A percentile compares a stretch with the other conserved stretches of the same genome.
Conservation (phyloP, 371 early-diverging fungal species). For the Parasitella parasitica region DNA sequence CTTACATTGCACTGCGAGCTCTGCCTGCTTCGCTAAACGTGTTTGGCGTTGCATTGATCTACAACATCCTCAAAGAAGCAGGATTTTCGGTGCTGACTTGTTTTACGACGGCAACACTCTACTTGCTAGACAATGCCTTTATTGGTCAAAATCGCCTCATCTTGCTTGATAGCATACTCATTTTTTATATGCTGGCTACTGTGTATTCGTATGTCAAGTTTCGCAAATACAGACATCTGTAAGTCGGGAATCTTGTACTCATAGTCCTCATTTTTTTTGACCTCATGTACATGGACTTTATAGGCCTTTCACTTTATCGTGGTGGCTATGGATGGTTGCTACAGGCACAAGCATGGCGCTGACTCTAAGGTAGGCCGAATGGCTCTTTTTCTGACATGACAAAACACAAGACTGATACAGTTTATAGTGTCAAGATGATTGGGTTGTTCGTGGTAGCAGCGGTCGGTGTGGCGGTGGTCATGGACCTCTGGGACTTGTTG, state of each 20-base stretch:
- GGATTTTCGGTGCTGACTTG: constrained; percentile 70
- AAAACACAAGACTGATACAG: constrained; percentile 31
- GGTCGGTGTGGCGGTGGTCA: constrained; percentile 82
- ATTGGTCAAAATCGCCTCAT: constrained; percentile 89
- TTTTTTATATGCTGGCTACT: constrained; percentile 79
- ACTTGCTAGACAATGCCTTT: constrained; percentile 83
- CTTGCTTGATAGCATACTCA: constrained; percentile 83
- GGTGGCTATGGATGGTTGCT: constrained; percentile 72
- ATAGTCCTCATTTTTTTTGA: too few relatives aligned
- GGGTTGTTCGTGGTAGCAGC: constrained; percentile 88
- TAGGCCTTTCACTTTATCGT: constrained; percentile 60
- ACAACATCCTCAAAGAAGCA: constrained; percentile 71
- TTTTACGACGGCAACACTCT: constrained; percentile 62
- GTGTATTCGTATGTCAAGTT: constrained; percentile 81
- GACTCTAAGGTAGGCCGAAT: constrained; percentile 8
- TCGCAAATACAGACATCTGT: constrained; percentile 54
- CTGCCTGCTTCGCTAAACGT: constrained; percentile 76
- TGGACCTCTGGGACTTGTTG: constrained; percentile 88
- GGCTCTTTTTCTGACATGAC: not conserved
- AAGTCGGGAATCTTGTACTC: constrained; percentile 44
- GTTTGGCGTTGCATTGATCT: constrained; percentile 74
- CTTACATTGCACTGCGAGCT: constrained; percentile 84
- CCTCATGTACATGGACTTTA: constrained; percentile 42
- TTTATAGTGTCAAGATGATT: constrained; percentile 80
- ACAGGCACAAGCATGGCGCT: constrained; percentile 72